Evolutionary conservation across 148 eudicot genomes (phyloP).

Genomic region (Amaranthus palmeri): DNA sequence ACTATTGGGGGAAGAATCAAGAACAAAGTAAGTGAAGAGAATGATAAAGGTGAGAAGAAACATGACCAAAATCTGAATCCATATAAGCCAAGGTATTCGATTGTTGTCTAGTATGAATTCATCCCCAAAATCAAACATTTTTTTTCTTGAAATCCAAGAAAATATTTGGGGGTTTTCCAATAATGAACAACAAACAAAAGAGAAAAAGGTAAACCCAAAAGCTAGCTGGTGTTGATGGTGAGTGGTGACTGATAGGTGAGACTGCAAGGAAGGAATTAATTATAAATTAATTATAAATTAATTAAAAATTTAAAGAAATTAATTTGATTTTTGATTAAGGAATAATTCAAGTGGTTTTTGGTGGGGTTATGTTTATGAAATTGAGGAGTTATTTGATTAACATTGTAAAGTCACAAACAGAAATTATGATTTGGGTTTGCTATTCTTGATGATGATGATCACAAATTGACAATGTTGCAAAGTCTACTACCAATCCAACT

Average conservation of each 20-base stretch:
- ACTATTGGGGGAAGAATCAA: conserved; percentile 20
- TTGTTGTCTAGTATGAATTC: conserved; percentile 14
- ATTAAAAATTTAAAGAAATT: not conserved
- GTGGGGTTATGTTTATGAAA: not conserved
- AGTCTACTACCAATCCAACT: conserved; percentile 15
- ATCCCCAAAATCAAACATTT: conserved; percentile 33
- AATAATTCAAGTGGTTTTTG: not conserved
- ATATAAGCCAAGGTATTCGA: conserved; percentile 30
- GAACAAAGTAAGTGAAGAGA: conserved; percentile 24
- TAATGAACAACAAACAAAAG: not conserved
- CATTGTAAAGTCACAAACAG: not conserved
- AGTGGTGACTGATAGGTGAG: not conserved
- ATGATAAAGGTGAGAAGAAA: conserved; percentile 24
- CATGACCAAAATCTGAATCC: conserved; percentile 32
- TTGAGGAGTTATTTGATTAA: not conserved
- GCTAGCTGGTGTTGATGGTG: not conserved
- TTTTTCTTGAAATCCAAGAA: conserved; percentile 13
- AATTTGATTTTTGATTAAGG: not conserved
- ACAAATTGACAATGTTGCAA: too few species aligned
- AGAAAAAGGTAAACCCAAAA: not conserved
- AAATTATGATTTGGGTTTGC: not conserved
- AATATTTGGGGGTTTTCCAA: not conserved
- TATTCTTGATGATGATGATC: not conserved
- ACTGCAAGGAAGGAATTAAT: not conserved
- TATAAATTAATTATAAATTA: too few species aligned